These are phyloP conservation scores for Tephrocybe sp. DNA, from an alignment of 768 basidiomycete species.

Conservation along the genomic window DNA sequence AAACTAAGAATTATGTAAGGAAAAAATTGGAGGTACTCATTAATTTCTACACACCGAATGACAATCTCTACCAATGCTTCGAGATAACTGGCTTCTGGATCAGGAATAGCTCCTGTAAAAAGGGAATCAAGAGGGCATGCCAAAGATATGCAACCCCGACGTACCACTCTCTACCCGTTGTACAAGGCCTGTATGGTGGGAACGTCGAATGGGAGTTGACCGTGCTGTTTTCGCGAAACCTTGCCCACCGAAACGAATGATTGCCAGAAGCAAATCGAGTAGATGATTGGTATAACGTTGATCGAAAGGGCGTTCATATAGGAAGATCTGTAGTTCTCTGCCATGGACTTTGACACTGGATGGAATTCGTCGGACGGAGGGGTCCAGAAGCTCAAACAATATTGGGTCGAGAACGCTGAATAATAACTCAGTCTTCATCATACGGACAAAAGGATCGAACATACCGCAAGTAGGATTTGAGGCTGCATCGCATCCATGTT, in stretches of 20 bases:
- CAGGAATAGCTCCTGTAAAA: slow-evolving; percentile 35
- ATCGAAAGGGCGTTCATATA: slow-evolving; percentile 76
- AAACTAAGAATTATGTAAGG: slow-evolving; percentile 47
- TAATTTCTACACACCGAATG: slow-evolving; percentile 50
- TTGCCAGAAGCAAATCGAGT: slow-evolving; percentile 70
- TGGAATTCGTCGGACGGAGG: slow-evolving; percentile 53
- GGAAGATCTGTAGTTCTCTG: slow-evolving; percentile 62
- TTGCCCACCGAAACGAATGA: slow-evolving; percentile 87
- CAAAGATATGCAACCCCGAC: slow-evolving; percentile 10
- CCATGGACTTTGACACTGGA: slow-evolving; percentile 54
- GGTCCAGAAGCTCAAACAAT: slow-evolving; percentile 72
- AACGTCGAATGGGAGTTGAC: slow-evolving; percentile 58
- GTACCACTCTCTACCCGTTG: slow-evolving; percentile 61
- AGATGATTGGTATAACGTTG: slow-evolving; percentile 70
- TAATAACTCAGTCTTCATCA: neutral
- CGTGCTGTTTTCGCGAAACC: slow-evolving; percentile 79
- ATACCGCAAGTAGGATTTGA: slow-evolving; percentile 89
- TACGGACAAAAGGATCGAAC: neutral
- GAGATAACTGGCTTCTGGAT: slow-evolving; percentile 65
- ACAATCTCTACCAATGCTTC: slow-evolving; percentile 75
- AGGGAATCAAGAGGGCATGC: slow-evolving; percentile 5
- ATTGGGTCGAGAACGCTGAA: slow-evolving; percentile 87
- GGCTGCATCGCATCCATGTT: slow-evolving; percentile 95
- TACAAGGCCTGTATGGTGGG: slow-evolving; percentile 59
- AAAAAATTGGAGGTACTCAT: neutral